A percentile compares a stretch with the other conserved stretches of the same genome.
These are phyloP conservation scores for Fistulinella prunicolor DNA, from an alignment of 768 basidiomycete genomes.

Conservation along the genomic window DNA sequence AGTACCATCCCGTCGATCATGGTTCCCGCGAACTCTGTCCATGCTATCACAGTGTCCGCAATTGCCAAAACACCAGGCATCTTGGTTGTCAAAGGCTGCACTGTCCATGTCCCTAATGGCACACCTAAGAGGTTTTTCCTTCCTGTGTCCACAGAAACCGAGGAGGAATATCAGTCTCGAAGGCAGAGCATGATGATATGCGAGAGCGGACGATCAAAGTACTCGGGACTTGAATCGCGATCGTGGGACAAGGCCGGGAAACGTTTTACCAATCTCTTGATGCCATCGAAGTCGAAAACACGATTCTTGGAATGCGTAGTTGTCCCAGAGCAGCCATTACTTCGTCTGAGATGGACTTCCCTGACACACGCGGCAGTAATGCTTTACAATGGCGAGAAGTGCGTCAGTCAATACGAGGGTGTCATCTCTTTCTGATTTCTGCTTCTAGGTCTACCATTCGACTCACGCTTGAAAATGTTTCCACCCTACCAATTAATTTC, in stretches of 20 bases:
- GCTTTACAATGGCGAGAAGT: conserved; percentile 95
- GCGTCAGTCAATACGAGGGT: conserved; percentile 23
- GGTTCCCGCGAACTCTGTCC: conserved; percentile 73
- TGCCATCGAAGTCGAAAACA: conserved; percentile 26
- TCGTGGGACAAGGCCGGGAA: conserved; percentile 54
- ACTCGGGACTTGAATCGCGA: conserved; percentile 67
- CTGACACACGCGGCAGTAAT: conserved; percentile 91
- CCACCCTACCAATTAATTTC: conserved; percentile 78
- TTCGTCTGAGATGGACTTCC: conserved; percentile 85
- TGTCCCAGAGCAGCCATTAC: conserved; percentile 81
- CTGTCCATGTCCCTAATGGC: conserved; percentile 74
- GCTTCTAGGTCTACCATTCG: conserved; percentile 70
- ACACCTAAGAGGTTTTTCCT: conserved; percentile 67
- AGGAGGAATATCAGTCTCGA: conserved; percentile 57
- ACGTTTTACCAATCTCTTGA: conserved; percentile 32
- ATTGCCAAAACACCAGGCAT: conserved; percentile 62
- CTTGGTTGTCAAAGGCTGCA: conserved; percentile 74
- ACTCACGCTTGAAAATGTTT: conserved; percentile 88
- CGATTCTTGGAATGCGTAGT: conserved; percentile 80
- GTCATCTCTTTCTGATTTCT: conserved; percentile 3
- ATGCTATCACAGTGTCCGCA: conserved; percentile 69
- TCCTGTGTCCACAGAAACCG: conserved; percentile 68
- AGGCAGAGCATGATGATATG: conserved; percentile 58
- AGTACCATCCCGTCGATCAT: conserved; percentile 54
- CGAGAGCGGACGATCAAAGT: conserved; percentile 72